Evolutionary conservation across 2,329 filamentous ascomycete genomes (phyloP).

Genomic region (Calonectria leucothoes): DNA sequence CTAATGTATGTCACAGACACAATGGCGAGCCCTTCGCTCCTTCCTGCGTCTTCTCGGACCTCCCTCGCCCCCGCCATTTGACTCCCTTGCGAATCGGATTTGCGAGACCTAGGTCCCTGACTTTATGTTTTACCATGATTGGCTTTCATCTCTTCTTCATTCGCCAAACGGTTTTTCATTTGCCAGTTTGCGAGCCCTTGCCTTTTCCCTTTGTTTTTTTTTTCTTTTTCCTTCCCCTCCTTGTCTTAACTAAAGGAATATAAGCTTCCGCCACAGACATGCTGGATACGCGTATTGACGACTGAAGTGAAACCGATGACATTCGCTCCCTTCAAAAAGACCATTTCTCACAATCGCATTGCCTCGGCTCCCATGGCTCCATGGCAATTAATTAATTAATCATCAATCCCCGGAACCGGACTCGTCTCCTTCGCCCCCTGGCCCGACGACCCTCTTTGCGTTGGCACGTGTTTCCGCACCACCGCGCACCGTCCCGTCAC

Average conservation of each 20-base stretch:
- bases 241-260: neutral
- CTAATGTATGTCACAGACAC: constrained; percentile 2
- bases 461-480: constrained; percentile 12
- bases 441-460: neutral
- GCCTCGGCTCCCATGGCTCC: neutral
- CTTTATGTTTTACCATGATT: neutral
- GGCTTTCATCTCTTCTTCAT: neutral
- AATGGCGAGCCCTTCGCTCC: neutral
- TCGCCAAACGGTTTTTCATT: neutral
- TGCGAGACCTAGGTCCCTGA: neutral
- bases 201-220: neutral
- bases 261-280: neutral
- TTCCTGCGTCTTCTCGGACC: neutral
- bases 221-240: neutral
- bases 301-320: neutral
- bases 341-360: neutral
- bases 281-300: neutral
- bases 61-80: neutral
- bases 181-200: neutral
- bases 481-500: constrained; percentile 14
- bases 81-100: neutral
- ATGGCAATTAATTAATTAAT: neutral
- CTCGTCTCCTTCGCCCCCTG: neutral
- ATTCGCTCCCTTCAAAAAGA: neutral
- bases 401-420: neutral